Evolutionary conservation across 2,329 filamentous ascomycete genomes (phyloP).

Genomic region (Drechslerella coelobrocha): DNA sequence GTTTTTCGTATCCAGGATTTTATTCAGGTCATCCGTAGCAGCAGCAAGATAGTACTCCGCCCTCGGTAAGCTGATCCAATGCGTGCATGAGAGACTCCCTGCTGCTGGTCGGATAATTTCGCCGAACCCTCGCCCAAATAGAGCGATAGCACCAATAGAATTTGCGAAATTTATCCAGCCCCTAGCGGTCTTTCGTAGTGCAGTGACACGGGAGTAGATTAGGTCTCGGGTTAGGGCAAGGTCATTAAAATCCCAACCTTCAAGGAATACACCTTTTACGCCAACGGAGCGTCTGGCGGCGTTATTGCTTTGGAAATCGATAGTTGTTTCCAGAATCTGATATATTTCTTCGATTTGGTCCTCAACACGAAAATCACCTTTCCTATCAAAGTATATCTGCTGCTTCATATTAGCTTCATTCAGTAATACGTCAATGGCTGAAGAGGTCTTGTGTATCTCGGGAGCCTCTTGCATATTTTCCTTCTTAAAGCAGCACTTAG

Average conservation of each 20-base stretch:
- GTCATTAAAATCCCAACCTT: conserved; percentile 56
- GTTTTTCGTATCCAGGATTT: conserved; percentile 55
- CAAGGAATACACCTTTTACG: conserved; percentile 51
- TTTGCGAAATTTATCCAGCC: conserved; percentile 55
- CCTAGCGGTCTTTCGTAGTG: conserved; percentile 7
- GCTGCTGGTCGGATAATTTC: conserved; percentile 54
- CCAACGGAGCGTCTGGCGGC: neutral
- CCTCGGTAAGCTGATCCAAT: conserved; percentile 55
- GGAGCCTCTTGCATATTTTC: neutral
- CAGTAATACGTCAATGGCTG: conserved; percentile 3
- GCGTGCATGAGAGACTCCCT: conserved; percentile 49
- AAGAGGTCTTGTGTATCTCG: neutral
- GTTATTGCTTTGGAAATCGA: neutral
- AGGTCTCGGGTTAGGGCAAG: conserved; percentile 49
- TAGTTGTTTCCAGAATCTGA: conserved; percentile 51
- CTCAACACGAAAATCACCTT: neutral
- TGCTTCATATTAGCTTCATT: conserved; percentile 4
- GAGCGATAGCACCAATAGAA: conserved; percentile 50
- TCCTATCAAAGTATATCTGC: conserved; percentile 3
- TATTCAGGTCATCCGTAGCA: conserved; percentile 53
- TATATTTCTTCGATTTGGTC: conserved; percentile 37
- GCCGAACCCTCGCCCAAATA: conserved; percentile 55
- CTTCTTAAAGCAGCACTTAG: neutral
- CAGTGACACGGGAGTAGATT: conserved; percentile 51
- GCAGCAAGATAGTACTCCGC: conserved; percentile 56